Percentiles rank a stretch among this genome's conserved stretches.
phyloP scores from a whole-genome alignment of 1,139 yeast species.

The Geotrichum bryndzae region DNA sequence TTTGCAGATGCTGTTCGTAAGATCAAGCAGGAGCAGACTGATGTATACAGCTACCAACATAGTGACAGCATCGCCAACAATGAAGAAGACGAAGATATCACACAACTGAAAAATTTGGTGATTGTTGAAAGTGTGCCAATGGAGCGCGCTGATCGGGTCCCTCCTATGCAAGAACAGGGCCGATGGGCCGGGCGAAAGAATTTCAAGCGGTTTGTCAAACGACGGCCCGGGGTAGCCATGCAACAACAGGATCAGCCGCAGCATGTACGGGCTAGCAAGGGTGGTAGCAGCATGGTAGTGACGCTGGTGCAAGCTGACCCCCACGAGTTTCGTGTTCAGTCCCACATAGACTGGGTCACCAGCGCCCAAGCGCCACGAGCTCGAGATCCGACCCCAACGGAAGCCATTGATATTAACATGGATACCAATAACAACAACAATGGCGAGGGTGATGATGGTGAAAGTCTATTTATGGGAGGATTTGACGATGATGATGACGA shows the following conservation, averaged over 20 bases:
- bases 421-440: not conserved
- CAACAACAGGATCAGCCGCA: not conserved
- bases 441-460: not conserved
- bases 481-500: not conserved
- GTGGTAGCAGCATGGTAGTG: not conserved
- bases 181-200: constrained; percentile 14
- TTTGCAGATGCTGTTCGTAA: constrained; percentile 9
- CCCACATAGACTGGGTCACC: constrained; percentile 9
- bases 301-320: constrained; percentile 11
- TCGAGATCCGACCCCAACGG: not conserved
- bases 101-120: constrained; percentile 7
- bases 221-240: not conserved
- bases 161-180: not conserved
- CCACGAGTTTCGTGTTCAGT: constrained; percentile 3
- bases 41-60: not conserved
- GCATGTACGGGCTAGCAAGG: not conserved
- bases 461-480: constrained; percentile 4
- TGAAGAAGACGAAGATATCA: not conserved
- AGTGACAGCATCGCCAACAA: not conserved
- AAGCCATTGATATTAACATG: not conserved
- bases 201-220: constrained; percentile 8
- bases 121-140: constrained; percentile 5
- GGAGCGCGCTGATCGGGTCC: not conserved
- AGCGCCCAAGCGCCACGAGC: not conserved
- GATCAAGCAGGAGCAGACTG: constrained; percentile 10